phyloP scores from a whole-genome alignment of 805 yeast genomes.

The Candida pseudofarinosa region DNA sequence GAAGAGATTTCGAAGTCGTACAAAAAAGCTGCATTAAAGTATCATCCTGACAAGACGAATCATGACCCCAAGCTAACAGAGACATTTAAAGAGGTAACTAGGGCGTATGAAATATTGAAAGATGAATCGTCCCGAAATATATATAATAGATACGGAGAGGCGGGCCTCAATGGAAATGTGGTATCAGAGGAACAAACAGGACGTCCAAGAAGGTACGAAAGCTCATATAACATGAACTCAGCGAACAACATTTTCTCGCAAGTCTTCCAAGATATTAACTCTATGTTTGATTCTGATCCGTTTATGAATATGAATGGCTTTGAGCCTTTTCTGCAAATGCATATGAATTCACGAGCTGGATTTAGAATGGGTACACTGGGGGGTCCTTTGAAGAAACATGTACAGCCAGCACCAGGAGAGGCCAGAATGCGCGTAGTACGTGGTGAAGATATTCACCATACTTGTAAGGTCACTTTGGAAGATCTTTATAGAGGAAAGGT shows the following conservation, averaged over 20 bases:
- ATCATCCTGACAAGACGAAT: conserved; percentile 65
- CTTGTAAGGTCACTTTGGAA: conserved; percentile 46
- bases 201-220: conserved; percentile 4
- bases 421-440: conserved; percentile 15
- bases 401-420: conserved; percentile 19
- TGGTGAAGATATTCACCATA: conserved; percentile 57
- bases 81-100: conserved; percentile 56
- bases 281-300: conserved; percentile 16
- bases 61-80: conserved; percentile 47
- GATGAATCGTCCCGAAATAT: conserved; percentile 42
- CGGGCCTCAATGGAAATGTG: conserved; percentile 33
- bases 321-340: conserved; percentile 6
- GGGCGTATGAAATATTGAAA: conserved; percentile 62
- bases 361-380: conserved; percentile 3
- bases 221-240: conserved; percentile 1
- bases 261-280: conserved; percentile 31
- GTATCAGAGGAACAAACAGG: conserved; percentile 4
- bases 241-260: conserved; percentile 33
- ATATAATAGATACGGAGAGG: conserved; percentile 53
- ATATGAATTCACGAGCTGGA: conserved; percentile 6
- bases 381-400: conserved; percentile 9
- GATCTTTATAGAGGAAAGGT: conserved; percentile 59
- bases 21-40: conserved; percentile 40
- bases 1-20: conserved; percentile 37
- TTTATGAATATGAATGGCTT: conserved; percentile 4